Conservation (phyloP, 2,329 filamentous ascomycete species). For the Xylogone sp. region DNA sequence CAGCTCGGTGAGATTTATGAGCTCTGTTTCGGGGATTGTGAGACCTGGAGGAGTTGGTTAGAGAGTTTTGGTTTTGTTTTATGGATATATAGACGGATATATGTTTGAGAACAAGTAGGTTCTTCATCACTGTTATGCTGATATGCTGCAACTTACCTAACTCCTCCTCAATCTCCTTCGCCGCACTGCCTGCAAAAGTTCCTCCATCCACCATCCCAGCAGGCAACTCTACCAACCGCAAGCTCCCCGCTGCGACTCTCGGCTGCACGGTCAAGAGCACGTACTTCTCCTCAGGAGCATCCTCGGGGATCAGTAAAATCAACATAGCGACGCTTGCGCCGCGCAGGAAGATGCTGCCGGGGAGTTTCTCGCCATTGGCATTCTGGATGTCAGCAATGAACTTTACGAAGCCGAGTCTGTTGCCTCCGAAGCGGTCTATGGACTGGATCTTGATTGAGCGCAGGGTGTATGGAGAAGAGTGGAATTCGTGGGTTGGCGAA, state of each 20-base stretch:
- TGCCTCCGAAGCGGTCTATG: constrained; percentile 45
- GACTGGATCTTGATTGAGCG: constrained; percentile 48
- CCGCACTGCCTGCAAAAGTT: constrained; percentile 53
- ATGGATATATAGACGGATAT: no score
- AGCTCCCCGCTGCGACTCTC: constrained; percentile 50
- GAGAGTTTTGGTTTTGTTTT: neutral
- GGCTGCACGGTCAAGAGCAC: constrained; percentile 58
- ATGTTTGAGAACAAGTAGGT: no score
- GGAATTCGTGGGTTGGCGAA: constrained; percentile 40
- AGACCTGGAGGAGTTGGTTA: neutral
- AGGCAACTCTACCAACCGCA: constrained; percentile 53
- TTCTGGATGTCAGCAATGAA: constrained; percentile 47
- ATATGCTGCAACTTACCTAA: constrained; percentile 32
- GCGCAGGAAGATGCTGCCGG: constrained; percentile 52
- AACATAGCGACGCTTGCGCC: constrained; percentile 60
- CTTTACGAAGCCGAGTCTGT: constrained; percentile 54
- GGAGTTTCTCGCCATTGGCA: constrained; percentile 42
- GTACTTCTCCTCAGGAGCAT: constrained; percentile 45
- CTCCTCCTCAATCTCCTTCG: constrained; percentile 59
- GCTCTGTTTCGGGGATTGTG: constrained; percentile 39
- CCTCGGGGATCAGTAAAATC: constrained; percentile 40
- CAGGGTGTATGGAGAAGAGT: constrained; percentile 49
- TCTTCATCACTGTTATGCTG: no score
- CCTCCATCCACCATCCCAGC: constrained; percentile 57
- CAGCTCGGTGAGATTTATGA: constrained; percentile 50